Conservation (phyloP, 78 protist species). For the Pigoraptor vietnamica region DNA sequence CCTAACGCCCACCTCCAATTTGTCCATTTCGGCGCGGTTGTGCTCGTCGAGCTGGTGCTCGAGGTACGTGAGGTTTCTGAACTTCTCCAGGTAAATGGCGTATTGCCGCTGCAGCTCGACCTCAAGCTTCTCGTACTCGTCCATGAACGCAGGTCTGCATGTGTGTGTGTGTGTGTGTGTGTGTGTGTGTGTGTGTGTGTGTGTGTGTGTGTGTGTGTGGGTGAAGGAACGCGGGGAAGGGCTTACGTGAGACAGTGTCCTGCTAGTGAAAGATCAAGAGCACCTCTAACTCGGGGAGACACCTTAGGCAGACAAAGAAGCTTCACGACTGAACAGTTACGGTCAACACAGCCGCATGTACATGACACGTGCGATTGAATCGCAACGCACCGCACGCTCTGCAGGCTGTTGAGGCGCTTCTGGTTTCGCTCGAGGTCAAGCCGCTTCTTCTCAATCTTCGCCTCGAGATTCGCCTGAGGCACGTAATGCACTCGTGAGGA, state of each 20-base stretch:
- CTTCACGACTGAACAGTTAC: too few species aligned
- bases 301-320: too few species aligned
- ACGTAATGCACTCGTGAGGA: not conserved
- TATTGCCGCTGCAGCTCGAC: constrained; percentile 29
- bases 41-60: constrained; percentile 31
- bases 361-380: not conserved
- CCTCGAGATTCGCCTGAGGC: constrained; percentile 25
- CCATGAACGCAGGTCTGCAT: constrained; percentile 61
- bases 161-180: not conserved
- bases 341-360: not conserved
- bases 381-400: constrained; percentile 25
- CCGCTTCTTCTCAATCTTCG: constrained; percentile 53
- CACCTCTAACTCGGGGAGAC: too few species aligned
- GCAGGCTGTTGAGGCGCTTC: constrained; percentile 42
- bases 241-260: too few species aligned
- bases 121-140: constrained; percentile 59
- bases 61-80: constrained; percentile 45
- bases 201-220: too few species aligned
- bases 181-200: too few species aligned
- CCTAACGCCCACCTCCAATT: constrained; percentile 24
- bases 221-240: too few species aligned
- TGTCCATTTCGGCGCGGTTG: constrained; percentile 17
- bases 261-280: too few species aligned
- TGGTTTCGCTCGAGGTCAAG: constrained; percentile 46
- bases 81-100: constrained; percentile 28